Base-by-base conservation (phyloP, 2,329 filamentous ascomycete genomes). In the Colletotrichum shisoi region DNA sequence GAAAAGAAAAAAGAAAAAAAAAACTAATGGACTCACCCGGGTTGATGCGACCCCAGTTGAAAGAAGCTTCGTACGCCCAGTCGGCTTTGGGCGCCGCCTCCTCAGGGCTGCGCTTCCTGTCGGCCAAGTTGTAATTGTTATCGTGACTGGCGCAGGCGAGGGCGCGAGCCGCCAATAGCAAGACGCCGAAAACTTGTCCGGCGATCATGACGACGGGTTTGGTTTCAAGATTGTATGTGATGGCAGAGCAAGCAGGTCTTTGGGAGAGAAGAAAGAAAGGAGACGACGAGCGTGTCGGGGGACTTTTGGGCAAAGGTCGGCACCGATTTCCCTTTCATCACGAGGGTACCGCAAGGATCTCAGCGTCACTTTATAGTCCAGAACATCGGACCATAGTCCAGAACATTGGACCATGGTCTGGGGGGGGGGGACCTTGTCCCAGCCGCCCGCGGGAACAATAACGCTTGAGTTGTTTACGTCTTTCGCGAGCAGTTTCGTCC, bases 11-110 rank as follows among this genome's bases (percentile, higher is more conserved):
- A 27, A 7, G 1, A 27, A 31, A 31, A 8, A 31, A 31, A 31
- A 8, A 31, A 8, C 1, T 7, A 2, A 17, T 11, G n/a, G 5
- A 27, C 67, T 60, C 27, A 68, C 67, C 54, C 21, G 63, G 54
- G 27, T 68, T 63, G 40, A 67, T 57, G 5, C 67, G 63, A 11
- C 63, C 63, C 67, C 67, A 69, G 27, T 69, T 69, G 45, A 68
- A 68, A 3, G 67, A 63, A 24, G 67, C 63, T 45, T 69, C 67
- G 24, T 69, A 69, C 4, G 59, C 59, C 67, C 67, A 69, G 63
- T 69, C 67, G 8, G 63, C 46, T 17, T 48, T 9, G 1, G 67
- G 59, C 13, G 17, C 37, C 7, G 67, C 39, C 13, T 21, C 51
- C 0, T 27, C n/a, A 2, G 13, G 13, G 13, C 56, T 15, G 6